Percentiles rank a stretch among this genome's conserved stretches.
Evolutionary conservation across 257 asterid species (phyloP).

Genomic region (Galeopsis tetrahit): DNA sequence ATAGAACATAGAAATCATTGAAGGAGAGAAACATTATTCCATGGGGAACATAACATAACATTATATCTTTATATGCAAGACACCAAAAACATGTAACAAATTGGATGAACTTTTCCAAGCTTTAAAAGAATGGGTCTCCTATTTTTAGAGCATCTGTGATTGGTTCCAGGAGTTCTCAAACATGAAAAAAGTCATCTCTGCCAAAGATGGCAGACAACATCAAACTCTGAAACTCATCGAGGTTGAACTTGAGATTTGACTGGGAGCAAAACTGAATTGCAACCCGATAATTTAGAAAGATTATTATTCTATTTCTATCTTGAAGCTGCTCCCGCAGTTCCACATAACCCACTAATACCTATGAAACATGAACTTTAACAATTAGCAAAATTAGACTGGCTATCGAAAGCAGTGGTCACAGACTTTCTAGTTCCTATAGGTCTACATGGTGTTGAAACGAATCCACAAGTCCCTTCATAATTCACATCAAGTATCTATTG

Average conservation of each 20-base stretch:
- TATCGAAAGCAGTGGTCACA: neutral
- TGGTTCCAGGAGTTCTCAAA: neutral
- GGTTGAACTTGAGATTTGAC: neutral
- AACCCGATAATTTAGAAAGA: neutral
- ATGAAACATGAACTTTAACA: neutral
- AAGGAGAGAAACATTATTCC: slow-evolving; percentile 12
- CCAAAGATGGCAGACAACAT: neutral
- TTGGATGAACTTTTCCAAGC: neutral
- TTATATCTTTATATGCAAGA: slow-evolving; percentile 26
- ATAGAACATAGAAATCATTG: slow-evolving; percentile 25
- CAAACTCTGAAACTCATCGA: too few species aligned
- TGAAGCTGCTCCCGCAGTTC: slow-evolving; percentile 4
- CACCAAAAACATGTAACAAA: slow-evolving; percentile 8
- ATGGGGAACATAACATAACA: slow-evolving; percentile 1
- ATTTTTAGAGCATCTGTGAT: neutral
- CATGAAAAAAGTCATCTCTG: neutral
- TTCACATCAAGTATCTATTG: neutral
- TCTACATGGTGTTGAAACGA: neutral
- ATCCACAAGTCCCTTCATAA: neutral
- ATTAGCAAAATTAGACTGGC: neutral
- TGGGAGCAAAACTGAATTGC: neutral
- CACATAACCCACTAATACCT: neutral
- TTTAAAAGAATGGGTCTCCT: slow-evolving; percentile 3
- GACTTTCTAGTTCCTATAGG: neutral
- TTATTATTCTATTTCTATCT: slow-evolving; percentile 1